These are phyloP conservation scores for Jacaranda copaia DNA, from an alignment of 257 asterid genomes.

Conservation along the genomic window DNA sequence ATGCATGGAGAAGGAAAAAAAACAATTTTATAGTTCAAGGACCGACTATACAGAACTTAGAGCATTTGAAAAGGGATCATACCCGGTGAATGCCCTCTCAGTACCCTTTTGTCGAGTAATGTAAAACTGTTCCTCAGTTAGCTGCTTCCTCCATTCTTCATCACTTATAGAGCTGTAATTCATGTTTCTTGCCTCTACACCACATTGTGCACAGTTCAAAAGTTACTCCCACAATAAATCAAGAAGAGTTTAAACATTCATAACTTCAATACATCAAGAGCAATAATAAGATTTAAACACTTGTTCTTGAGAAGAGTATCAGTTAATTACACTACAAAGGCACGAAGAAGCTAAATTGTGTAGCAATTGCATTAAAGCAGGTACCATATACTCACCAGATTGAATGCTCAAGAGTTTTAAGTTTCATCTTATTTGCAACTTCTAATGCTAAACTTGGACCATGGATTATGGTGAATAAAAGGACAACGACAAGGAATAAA, in stretches of 20 bases:
- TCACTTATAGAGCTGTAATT: conserved; percentile 59
- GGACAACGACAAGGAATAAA: too few relatives aligned
- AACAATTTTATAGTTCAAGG: neutral
- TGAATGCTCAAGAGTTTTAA: neutral
- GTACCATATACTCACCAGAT: neutral
- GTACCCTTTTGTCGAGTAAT: conserved; percentile 90
- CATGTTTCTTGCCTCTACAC: conserved; percentile 51
- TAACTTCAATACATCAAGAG: neutral
- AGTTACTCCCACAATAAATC: neutral
- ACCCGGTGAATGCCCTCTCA: conserved; percentile 99
- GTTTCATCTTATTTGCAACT: too few relatives aligned
- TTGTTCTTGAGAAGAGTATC: neutral
- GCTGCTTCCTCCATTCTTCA: conserved; percentile 79
- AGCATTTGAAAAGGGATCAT: conserved; percentile 27
- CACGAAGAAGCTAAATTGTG: neutral
- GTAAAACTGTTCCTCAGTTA: conserved; percentile 70
- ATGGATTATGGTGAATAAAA: too few relatives aligned
- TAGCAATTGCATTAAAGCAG: neutral
- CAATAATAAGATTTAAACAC: neutral
- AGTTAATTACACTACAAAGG: neutral
- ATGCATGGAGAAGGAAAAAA: neutral
- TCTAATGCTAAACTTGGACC: too few relatives aligned
- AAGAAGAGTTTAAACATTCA: neutral
- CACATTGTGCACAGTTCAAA: conserved; percentile 2
- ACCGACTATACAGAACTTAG: neutral